Percentiles rank a stretch among this genome's conserved stretches.
Evolutionary conservation across 169 alveolate genomes (phyloP).

Genomic region (Besnoitia besnoiti): DNA sequence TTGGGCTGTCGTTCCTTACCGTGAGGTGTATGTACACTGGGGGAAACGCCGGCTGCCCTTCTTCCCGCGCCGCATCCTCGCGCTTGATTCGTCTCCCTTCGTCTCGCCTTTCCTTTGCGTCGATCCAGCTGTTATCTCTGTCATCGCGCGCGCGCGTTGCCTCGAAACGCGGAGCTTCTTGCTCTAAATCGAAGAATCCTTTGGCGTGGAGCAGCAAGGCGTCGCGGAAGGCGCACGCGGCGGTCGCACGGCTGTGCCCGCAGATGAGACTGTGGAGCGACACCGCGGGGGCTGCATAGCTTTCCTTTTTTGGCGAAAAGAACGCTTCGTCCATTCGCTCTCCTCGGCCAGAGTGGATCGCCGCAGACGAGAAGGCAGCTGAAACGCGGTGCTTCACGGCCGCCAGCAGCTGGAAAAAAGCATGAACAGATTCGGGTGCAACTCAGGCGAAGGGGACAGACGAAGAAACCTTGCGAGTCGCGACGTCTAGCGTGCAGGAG

Average conservation of each 20-base stretch:
- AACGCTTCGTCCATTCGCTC: neutral
- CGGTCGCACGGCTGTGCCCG: slow-evolving; percentile 68
- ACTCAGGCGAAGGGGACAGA: too few species aligned
- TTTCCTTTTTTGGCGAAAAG: neutral
- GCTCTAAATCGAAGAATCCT: slow-evolving; percentile 47
- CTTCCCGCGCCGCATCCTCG: too few species aligned
- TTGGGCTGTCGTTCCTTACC: neutral
- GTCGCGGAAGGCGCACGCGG: slow-evolving; percentile 60
- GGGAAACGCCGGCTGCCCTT: neutral
- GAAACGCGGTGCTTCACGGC: neutral
- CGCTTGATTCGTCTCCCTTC: too few species aligned
- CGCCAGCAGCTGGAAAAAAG: slow-evolving; percentile 22
- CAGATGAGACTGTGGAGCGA: neutral
- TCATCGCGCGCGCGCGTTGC: neutral
- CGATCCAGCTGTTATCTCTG: too few species aligned
- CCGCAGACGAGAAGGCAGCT: neutral
- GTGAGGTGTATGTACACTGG: neutral
- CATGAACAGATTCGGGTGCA: too few species aligned
- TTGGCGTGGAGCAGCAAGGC: slow-evolving; percentile 51
- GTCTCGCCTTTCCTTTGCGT: too few species aligned
- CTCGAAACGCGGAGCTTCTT: neutral
- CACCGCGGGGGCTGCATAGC: slow-evolving; percentile 4
- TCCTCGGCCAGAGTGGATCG: neutral
- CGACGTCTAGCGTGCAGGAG: too few species aligned
- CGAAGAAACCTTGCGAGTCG: too few species aligned